These are phyloP conservation scores for Pichia sp. DNA, from an alignment of 1,139 yeast species.

Conservation along the genomic window DNA sequence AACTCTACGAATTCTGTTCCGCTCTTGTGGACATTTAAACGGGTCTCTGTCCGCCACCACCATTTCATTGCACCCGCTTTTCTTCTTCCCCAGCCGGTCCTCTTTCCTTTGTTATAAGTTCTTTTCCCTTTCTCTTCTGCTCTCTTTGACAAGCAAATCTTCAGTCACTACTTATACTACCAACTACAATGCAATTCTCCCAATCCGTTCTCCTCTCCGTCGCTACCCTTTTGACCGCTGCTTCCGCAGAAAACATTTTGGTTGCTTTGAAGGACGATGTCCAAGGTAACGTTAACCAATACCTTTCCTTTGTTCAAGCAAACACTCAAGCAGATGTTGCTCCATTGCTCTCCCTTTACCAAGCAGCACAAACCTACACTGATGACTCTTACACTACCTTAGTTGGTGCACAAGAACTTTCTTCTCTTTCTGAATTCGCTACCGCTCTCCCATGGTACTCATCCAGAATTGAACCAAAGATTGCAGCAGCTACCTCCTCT, in stretches of 20 bases:
- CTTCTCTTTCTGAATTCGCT: slow-evolving; percentile 28
- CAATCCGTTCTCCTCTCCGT: slow-evolving; percentile 13
- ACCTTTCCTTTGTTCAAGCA: slow-evolving; percentile 23
- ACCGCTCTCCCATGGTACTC: slow-evolving; percentile 40
- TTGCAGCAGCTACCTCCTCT: slow-evolving; percentile 17
- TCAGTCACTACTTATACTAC: too few relatives aligned
- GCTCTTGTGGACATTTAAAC: too few relatives aligned
- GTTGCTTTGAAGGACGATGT: slow-evolving; percentile 28
- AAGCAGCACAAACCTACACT: slow-evolving; percentile 32
- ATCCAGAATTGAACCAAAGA: slow-evolving; percentile 29
- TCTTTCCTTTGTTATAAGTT: too few relatives aligned
- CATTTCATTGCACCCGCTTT: too few relatives aligned
- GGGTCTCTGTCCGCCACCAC: too few relatives aligned
- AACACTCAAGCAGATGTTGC: slow-evolving; percentile 24
- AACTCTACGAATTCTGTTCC: too few relatives aligned
- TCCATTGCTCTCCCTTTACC: slow-evolving; percentile 29
- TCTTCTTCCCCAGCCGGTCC: too few relatives aligned
- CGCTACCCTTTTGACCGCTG: slow-evolving; percentile 18
- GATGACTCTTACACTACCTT: slow-evolving; percentile 36
- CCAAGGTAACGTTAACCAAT: slow-evolving; percentile 24
- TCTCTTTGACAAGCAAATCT: too few relatives aligned
- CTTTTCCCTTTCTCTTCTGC: too few relatives aligned
- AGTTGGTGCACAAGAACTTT: slow-evolving; percentile 23
- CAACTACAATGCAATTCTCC: slow-evolving; percentile 21
- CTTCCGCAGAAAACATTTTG: slow-evolving; percentile 19